Evolutionary conservation across 2,329 filamentous ascomycete species (phyloP).

Genomic region (Catunica adiposa): DNA sequence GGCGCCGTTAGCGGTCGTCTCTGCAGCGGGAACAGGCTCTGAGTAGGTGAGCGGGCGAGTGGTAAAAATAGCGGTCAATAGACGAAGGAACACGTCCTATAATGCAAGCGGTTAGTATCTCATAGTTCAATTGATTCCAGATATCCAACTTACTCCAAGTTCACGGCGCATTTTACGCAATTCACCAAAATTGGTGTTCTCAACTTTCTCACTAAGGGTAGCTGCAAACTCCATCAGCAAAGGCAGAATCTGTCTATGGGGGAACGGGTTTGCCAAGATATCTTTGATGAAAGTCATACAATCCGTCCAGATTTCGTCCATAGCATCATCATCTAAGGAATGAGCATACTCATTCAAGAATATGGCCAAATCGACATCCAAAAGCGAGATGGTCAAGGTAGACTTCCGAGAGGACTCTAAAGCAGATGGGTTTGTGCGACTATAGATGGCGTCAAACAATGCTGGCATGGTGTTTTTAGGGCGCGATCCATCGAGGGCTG

Average conservation of each 20-base stretch:
- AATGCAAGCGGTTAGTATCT: not conserved
- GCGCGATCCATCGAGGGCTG: constrained; percentile 77
- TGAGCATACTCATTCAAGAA: constrained; percentile 83
- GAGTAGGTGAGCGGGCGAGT: constrained; percentile 63
- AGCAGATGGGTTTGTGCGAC: constrained; percentile 69
- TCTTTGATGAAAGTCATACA: constrained; percentile 84
- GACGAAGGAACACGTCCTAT: constrained; percentile 72
- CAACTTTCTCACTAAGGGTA: constrained; percentile 83
- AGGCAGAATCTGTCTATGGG: constrained; percentile 79
- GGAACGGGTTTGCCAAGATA: constrained; percentile 81
- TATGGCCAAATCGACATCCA: constrained; percentile 66
- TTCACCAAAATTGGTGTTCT: constrained; percentile 95
- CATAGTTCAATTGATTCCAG: not conserved
- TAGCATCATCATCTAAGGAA: constrained; percentile 86
- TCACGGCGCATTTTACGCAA: constrained; percentile 84
- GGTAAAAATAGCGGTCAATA: constrained; percentile 87
- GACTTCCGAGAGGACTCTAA: constrained; percentile 70
- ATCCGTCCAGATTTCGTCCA: constrained; percentile 96
- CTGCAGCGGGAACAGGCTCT: constrained; percentile 30
- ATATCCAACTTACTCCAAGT: constrained; percentile 49
- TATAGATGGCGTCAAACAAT: constrained; percentile 92
- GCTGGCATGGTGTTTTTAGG: constrained; percentile 86
- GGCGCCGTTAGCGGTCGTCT: constrained; percentile 19
- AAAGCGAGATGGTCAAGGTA: constrained; percentile 69
- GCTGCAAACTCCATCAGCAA: constrained; percentile 76